Conservation (phyloP, 345 rosid species). For the Eucalyptus shirleyi region DNA sequence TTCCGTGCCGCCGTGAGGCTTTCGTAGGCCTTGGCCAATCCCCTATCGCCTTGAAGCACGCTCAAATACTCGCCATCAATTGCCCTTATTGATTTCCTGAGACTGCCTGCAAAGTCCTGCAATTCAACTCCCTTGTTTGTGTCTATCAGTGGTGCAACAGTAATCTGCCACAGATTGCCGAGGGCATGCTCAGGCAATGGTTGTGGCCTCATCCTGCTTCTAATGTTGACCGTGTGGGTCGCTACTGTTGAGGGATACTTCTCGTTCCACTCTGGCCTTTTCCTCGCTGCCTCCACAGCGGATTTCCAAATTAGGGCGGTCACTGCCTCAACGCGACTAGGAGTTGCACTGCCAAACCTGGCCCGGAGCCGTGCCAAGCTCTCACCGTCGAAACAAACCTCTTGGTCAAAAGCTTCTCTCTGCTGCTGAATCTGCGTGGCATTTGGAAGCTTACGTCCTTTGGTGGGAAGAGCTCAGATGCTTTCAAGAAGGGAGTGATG, state of each 20-base stretch:
- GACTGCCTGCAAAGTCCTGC: neutral
- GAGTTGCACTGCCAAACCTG: neutral
- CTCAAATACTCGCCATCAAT: neutral
- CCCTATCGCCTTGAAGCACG: neutral
- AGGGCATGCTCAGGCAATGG: neutral
- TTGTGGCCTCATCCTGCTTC: neutral
- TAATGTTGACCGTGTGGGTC: neutral
- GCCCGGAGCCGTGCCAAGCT: neutral
- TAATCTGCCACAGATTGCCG: slow-evolving; percentile 1
- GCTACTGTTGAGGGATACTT: neutral
- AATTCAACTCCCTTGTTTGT: neutral
- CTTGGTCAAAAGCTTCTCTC: neutral
- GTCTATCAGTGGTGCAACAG: neutral
- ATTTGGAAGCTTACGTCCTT: neutral
- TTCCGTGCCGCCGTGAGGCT: neutral
- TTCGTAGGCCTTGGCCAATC: neutral
- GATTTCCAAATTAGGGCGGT: neutral
- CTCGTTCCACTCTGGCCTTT: neutral
- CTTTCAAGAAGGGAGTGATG: neutral
- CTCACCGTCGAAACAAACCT: neutral
- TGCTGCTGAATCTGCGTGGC: neutral
- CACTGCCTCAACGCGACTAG: neutral
- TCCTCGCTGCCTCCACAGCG: neutral
- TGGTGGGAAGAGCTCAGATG: neutral
- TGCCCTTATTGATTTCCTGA: neutral